A percentile compares a stretch with the other conserved stretches of the same genome.
These are phyloP conservation scores for Saturnispora quitensis DNA, from an alignment of 805 yeast genomes.

Conservation along the genomic window DNA sequence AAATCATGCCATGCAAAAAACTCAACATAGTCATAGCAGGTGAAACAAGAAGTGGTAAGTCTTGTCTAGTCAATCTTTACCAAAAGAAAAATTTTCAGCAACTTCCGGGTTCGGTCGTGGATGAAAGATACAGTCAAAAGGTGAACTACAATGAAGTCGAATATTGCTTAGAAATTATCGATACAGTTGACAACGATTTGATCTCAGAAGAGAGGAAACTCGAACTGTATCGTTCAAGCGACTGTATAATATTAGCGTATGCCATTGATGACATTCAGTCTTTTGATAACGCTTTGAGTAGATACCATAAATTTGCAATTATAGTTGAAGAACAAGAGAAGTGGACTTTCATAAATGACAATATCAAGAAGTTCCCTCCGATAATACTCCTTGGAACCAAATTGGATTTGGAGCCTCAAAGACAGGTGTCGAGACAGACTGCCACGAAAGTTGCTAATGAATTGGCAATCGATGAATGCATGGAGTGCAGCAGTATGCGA, in stretches of 20 bases:
- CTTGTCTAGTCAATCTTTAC: slow-evolving; percentile 21
- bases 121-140: slow-evolving; percentile 21
- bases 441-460: slow-evolving; percentile 19
- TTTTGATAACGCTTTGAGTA: slow-evolving; percentile 10
- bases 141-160: slow-evolving; percentile 30
- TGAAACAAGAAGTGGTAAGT: slow-evolving; percentile 26
- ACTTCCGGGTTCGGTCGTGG: slow-evolving; percentile 20
- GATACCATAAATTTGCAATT: slow-evolving; percentile 29
- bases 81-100: slow-evolving; percentile 17
- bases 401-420: slow-evolving; percentile 62
- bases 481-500: slow-evolving; percentile 78
- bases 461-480: slow-evolving; percentile 26
- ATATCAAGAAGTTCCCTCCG: slow-evolving; percentile 15
- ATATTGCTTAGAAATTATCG: slow-evolving; percentile 45
- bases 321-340: slow-evolving; percentile 10
- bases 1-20: background rate
- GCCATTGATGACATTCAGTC: slow-evolving; percentile 32
- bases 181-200: slow-evolving; percentile 82
- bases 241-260: slow-evolving; percentile 42
- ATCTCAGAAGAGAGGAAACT: slow-evolving; percentile 22
- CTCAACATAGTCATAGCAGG: slow-evolving; percentile 26
- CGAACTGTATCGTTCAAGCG: slow-evolving; percentile 26
- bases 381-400: slow-evolving; percentile 63
- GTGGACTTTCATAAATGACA: background rate
- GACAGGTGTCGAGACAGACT: slow-evolving; percentile 54